A percentile compares a stretch with the other conserved stretches of the same genome.
Evolutionary conservation across 1,284 basidiomycete species (phyloP).

Genomic region (Crucibulum parvulum): DNA sequence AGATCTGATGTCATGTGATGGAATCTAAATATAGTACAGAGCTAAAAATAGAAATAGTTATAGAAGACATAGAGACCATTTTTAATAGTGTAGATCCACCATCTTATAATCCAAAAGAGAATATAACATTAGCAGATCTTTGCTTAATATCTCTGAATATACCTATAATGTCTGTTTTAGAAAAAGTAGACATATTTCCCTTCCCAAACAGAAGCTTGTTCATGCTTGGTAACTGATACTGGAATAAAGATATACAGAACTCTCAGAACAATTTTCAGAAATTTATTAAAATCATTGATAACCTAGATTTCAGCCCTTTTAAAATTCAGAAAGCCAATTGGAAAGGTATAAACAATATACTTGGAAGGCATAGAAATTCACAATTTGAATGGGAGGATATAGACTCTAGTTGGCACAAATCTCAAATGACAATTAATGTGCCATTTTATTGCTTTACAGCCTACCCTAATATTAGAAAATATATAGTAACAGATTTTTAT

Average conservation of each 20-base stretch:
- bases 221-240: not conserved
- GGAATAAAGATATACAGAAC: not conserved
- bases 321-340: constrained; percentile 14
- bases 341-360: constrained; percentile 16
- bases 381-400: not conserved
- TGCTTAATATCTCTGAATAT: no score
- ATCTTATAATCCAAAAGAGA: constrained; percentile 4
- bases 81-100: no score
- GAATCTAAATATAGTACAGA: no score
- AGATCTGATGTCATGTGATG: no score
- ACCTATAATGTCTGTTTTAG: no score
- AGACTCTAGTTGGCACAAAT: not conserved
- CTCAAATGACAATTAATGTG: not conserved
- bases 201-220: not conserved
- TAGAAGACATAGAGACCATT: no score
- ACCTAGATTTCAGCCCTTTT: constrained; percentile 1
- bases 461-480: not conserved
- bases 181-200: not conserved
- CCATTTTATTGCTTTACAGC: not conserved
- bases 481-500: not conserved
- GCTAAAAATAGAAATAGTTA: no score
- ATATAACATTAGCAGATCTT: constrained; percentile 21
- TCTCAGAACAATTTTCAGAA: constrained; percentile 25
- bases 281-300: constrained; percentile 16
- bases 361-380: not conserved